Conservation (phyloP, 306 rosid genomes). For the Cucurbita pepo region DNA sequence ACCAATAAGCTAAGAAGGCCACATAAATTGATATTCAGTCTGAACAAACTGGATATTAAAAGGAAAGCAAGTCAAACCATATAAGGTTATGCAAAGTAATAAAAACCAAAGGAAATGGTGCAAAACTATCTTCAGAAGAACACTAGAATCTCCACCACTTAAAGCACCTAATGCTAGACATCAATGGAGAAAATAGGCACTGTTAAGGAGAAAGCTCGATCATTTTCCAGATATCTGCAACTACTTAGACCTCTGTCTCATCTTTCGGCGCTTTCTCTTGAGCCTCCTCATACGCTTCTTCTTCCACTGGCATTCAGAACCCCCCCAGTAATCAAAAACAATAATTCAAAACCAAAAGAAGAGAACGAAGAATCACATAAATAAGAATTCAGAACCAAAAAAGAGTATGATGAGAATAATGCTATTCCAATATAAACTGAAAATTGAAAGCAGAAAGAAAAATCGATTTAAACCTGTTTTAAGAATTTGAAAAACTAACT, state of each 20-base stretch:
- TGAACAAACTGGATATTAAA: neutral
- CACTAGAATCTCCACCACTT: neutral
- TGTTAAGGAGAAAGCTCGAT: neutral
- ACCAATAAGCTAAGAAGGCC: neutral
- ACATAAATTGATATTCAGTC: neutral
- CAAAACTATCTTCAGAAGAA: neutral
- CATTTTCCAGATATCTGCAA: neutral
- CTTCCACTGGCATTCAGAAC: slow-evolving; percentile 53
- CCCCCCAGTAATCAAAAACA: neutral
- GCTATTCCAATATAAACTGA: neutral
- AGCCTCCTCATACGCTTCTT: slow-evolving; percentile 95
- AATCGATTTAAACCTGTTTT: neutral
- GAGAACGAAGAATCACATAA: neutral
- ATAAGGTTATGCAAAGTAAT: neutral
- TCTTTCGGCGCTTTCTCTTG: slow-evolving; percentile 96
- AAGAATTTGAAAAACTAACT: neutral
- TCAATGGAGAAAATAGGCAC: neutral
- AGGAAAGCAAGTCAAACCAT: neutral
- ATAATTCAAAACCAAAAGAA: neutral
- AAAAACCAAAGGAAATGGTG: neutral
- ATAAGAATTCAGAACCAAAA: neutral
- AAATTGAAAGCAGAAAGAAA: neutral
- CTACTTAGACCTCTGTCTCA: slow-evolving; percentile 93
- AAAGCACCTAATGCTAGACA: neutral
- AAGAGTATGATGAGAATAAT: neutral